Conservation (phyloP, 1,139 yeast genomes). For the Suhomyces yuchorum region DNA sequence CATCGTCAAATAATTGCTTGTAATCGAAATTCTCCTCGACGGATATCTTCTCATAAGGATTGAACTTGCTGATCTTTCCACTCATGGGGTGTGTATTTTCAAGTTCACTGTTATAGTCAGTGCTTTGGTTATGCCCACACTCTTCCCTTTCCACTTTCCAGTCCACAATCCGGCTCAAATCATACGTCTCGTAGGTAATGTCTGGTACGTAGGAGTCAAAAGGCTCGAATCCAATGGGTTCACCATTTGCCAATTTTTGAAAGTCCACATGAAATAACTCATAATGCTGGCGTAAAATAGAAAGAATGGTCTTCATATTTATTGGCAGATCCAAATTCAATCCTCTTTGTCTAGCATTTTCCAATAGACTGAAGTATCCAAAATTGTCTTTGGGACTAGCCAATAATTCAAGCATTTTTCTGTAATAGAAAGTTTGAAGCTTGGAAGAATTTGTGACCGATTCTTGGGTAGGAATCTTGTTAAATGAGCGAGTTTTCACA, state of each 20-base stretch:
- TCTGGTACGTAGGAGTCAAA: conserved; percentile 32
- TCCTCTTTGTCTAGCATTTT: conserved; percentile 48
- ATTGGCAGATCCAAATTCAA: conserved; percentile 54
- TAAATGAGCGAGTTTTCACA: conserved; percentile 56
- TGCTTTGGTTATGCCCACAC: no score
- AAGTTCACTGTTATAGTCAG: neutral
- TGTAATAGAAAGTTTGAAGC: conserved; percentile 60
- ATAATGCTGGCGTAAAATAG: conserved; percentile 37
- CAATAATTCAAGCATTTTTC: conserved; percentile 22
- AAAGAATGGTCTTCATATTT: conserved; percentile 37
- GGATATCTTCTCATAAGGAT: conserved; percentile 3
- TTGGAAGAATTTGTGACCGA: conserved; percentile 53
- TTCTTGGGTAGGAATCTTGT: conserved; percentile 45
- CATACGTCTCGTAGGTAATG: conserved; percentile 11
- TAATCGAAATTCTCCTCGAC: conserved; percentile 15
- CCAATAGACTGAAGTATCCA: conserved; percentile 29
- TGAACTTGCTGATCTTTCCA: neutral
- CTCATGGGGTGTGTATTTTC: neutral
- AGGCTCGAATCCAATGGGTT: conserved; percentile 40
- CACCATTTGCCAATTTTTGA: conserved; percentile 47
- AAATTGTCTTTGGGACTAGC: conserved; percentile 13
- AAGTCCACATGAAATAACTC: conserved; percentile 46
- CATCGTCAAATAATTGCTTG: conserved; percentile 14
- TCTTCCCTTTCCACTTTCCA: conserved; percentile 1
- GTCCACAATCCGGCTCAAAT: conserved; percentile 9